Evolutionary conservation across 306 rosid species (phyloP), one percentile per base, ranked within the genome.

Genomic region (Inga leiocalycina): DNA sequence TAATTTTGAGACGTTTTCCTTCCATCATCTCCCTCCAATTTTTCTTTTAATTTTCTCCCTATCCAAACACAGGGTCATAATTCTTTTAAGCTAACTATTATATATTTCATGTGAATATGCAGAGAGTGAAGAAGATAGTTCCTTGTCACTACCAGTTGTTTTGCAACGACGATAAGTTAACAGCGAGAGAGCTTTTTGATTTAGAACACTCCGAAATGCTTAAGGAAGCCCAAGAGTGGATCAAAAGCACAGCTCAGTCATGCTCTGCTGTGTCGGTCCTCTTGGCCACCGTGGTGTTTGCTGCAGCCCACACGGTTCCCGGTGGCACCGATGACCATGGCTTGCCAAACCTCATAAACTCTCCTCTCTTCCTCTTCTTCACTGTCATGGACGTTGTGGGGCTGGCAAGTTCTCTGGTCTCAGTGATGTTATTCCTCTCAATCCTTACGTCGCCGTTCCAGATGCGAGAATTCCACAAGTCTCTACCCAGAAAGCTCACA

Each of bases 371-470:
- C 74, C 37, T 32, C 66, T n/a, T 87, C 19, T 87, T 87, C 75
- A 54, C 84, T n/a, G 10, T 72, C 45, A 82, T 46, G 71, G 84
- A 87, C 61, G 66, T 83, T 5, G 65, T 76, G 43, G 81, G 84
- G 39, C 76, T 84, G 9, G 62, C 78, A 14, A 70, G 80, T 80
- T 79, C 90, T 1, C 37, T 84, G 20, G 78, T 72, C 6, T 87
- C 86, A 2, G 86, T 87, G 24, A 81, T 80, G 37, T 51, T 84
- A 80, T 87, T 87, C 82, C 88, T 87, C 9, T 82, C 86, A 0
- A 79, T 87, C 80, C 82, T 79, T 4, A 41, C 80, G 1, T 84
- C 90, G 4, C 82, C 86, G 0, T 82, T 70, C 27, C 27, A 85
- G 74, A 76, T 81, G 41, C 19, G 65, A 27, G 30, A 76, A 32